Base-by-base conservation (phyloP, 1,139 yeast genomes). In the Scheffersomyces segobiensis region DNA sequence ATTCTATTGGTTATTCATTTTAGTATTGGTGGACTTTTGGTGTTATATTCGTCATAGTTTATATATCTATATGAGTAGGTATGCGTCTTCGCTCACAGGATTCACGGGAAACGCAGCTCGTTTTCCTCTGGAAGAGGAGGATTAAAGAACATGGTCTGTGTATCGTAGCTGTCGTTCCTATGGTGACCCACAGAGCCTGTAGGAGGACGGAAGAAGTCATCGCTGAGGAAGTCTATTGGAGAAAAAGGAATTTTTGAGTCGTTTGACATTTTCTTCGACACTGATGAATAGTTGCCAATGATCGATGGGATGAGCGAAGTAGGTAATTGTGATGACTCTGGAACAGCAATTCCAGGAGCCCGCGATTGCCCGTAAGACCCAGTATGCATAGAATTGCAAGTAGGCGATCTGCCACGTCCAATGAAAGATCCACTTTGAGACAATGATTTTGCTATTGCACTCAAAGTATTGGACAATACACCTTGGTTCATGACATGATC, bases 271-370 rank as follows among this genome's bases (percentile, higher is more conserved):
- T 77, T 79, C 62, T 73, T 74, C 42, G 73, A 70, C 2, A 79
- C 71, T 19, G 77, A 75, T 12, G 82, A 77, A 59, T 77, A 77
- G 22, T 74, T 76, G 7, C 81, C 81, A 14, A 79, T 73, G 14
- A 80, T 72, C 10, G 81, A 76, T 0, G 84, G 84, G 12, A 80
- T 71, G 49, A 79, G 66, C n/a, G 78, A 71, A 0, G 82, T 78
- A 3, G 74, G 70, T 8, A 71, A 55, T 3, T 67, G 69, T 1
- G 76, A 68, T 18, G 63, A 54, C 12, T 59, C 50, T 7, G 50
- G 50, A 10, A 48, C 50, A 32, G 49, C 26, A 55, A 56, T 19
- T 10, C 42, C 42, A 10, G 42, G 42, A 14, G 52, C 32, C 32
- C 18, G 14, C 1, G 21, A 24, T 32, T 32, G 42, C 42, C 42